Conservation (phyloP, 129 eudicot species). For the Oenanthe sinensis region DNA sequence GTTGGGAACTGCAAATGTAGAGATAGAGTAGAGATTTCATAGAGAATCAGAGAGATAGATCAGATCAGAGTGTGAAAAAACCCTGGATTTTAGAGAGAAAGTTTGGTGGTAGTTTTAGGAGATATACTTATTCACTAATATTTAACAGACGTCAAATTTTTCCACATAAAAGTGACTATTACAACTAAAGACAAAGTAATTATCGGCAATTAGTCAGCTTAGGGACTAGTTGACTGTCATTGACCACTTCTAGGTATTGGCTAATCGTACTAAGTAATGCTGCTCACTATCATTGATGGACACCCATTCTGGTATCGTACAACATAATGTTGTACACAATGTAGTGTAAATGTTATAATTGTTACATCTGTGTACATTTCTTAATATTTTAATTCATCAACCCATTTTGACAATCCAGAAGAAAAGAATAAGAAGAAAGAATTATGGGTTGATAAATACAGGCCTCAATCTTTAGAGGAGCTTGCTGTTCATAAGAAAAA, state of each 20-base stretch:
- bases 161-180: background rate
- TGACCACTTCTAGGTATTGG: background rate
- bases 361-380: background rate
- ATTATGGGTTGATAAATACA: slow-evolving; percentile 80
- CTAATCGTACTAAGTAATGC: background rate
- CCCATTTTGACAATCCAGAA: background rate
- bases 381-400: background rate
- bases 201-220: background rate
- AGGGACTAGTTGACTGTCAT: background rate
- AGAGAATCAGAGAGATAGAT: background rate
- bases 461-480: slow-evolving; percentile 59
- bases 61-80: background rate
- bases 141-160: no score
- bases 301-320: background rate
- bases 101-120: background rate
- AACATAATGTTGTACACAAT: background rate
- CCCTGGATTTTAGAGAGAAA: background rate
- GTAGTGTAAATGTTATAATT: background rate
- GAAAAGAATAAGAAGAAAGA: slow-evolving; percentile 32
- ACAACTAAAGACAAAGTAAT: background rate
- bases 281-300: background rate
- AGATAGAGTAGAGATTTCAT: background rate
- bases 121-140: background rate
- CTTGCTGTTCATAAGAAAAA: slow-evolving; percentile 95
- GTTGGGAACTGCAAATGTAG: background rate